Base-by-base conservation (phyloP, 108 stramenopile species). In the Cyclotella sp. region DNA sequence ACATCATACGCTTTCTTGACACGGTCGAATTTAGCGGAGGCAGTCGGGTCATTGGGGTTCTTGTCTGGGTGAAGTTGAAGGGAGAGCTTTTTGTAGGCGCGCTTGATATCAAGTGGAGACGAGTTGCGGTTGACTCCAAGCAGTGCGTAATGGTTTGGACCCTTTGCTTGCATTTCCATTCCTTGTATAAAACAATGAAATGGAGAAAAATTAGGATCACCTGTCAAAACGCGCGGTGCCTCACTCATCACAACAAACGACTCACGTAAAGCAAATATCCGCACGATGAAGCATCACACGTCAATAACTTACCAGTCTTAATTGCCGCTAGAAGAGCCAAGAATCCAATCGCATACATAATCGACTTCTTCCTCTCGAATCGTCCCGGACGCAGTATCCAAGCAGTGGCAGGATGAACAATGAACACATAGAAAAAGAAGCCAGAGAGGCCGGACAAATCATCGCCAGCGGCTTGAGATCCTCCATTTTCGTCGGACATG, bases 31-130 rank as follows among this genome's bases (percentile, higher is more conserved):
- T 96, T 79, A 58, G 95, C 94, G 16, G 95, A 86, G 4, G 99
- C 99, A 63, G 86, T 81, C 16, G 95, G 94, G 67, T 82, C 81
- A 51, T 88, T 88, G 40, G 88, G 91, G 80, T 98, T 98, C 83
- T 99, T 99, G 86, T 99, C 98, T 3, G 98, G 98, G 76, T 99
- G 98, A 18, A 98, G 91, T 85, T 97, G 90, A 16, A 98, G 85
- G 54, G 91, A 87, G 42, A 98, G 85, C 60, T 87, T 91, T 73
- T 96, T 95, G 93, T 99, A 99, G 44, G 97, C 94, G 12, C 95
- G 88, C 82, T 99, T 99, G 74, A 99, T 98, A 75, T 97, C 96
- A 45, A 97, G 83, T 16, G 97, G 92, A 43, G 88, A 95, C 49
- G 94, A 93, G 34, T 86, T 82, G 45, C 97, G 88, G 11, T 84